Conservation (phyloP, 768 basidiomycete genomes). For the Leccinum obscurum region DNA sequence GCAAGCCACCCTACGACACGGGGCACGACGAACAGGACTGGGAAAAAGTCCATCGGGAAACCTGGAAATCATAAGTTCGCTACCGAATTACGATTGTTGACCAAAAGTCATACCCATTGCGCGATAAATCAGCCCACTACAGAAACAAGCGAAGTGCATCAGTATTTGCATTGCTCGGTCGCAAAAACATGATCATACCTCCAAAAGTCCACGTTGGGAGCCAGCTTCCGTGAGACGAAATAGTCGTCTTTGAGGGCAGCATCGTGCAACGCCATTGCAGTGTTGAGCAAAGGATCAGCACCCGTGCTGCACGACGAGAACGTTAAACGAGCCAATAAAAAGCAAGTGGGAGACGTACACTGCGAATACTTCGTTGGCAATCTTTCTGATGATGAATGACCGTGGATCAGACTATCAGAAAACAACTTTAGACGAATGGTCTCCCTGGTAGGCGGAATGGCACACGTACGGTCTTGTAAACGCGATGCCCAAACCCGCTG, state of each 20-base stretch:
- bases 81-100: neutral
- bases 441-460: neutral
- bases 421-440: neutral
- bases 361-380: conserved; percentile 89
- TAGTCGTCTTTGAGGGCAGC: conserved; percentile 91
- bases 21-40: conserved; percentile 89
- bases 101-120: conserved; percentile 68
- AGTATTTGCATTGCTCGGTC: neutral
- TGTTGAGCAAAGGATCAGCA: conserved; percentile 79
- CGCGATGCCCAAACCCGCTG: conserved; percentile 86
- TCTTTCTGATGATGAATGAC: conserved; percentile 87
- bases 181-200: conserved; percentile 28
- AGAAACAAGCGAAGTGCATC: neutral
- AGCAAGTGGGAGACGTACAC: conserved; percentile 48
- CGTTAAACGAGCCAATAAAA: neutral
- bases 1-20: conserved; percentile 93
- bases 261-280: conserved; percentile 86
- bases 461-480: conserved; percentile 68
- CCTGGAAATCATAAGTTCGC: conserved; percentile 42
- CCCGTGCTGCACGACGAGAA: conserved; percentile 58
- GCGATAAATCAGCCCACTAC: conserved; percentile 84
- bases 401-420: conserved; percentile 76
- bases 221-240: conserved; percentile 77
- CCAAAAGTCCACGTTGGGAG: conserved; percentile 94
- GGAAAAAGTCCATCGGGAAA: conserved; percentile 94